phyloP scores from a whole-genome alignment of 306 rosid genomes.

The Casuarina glauca region DNA sequence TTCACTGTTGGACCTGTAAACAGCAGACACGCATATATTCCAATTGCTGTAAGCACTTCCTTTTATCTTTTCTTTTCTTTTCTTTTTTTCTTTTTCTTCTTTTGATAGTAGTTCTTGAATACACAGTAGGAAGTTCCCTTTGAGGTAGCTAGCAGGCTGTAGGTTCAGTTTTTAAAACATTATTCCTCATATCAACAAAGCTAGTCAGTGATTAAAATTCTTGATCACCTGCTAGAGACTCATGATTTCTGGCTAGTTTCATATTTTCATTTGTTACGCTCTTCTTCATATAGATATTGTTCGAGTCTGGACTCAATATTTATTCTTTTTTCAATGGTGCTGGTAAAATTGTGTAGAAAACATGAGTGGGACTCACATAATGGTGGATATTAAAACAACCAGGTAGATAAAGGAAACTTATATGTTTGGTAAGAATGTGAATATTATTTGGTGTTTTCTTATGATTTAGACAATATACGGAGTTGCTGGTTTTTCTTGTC shows the following conservation, averaged over 20 bases:
- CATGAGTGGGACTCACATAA: neutral
- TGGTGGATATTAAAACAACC: neutral
- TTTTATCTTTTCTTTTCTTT: slow-evolving; percentile 9
- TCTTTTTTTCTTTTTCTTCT: neutral
- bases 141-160: neutral
- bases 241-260: neutral
- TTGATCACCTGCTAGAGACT: neutral
- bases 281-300: neutral
- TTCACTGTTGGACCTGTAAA: slow-evolving; percentile 92
- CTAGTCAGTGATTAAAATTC: neutral
- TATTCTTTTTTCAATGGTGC: neutral
- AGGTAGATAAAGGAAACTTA: neutral
- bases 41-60: slow-evolving; percentile 73
- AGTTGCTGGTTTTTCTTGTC: neutral
- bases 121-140: neutral
- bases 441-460: neutral
- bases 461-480: neutral
- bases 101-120: neutral
- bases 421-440: neutral
- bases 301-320: neutral
- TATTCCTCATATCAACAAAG: neutral
- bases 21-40: slow-evolving; percentile 84
- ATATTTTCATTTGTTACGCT: neutral
- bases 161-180: neutral
- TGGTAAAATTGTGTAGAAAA: neutral